Evolutionary conservation across 306 rosid species (phyloP), one percentile per base, ranked within the genome.

Genomic region (Castanopsis chinensis): DNA sequence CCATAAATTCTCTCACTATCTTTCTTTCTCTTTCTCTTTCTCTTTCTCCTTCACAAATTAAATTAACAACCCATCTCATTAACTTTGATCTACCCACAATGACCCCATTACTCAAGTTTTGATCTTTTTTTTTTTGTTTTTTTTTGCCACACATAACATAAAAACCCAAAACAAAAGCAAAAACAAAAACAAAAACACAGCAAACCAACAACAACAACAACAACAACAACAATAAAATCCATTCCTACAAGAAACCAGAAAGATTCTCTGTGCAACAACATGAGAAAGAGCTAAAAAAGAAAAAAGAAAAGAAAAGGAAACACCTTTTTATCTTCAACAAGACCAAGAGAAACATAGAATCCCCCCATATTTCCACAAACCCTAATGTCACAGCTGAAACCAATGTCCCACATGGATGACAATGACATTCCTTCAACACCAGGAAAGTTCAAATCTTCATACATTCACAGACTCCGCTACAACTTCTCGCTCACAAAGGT

Each of bases 401-500:
- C 86, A 85, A 89, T 91, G 98, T 88, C 97, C 30, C 92, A 90
- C 80, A 77, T 83, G 3, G 94, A 95, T 76, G 84, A 91, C 83
- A 88, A 95, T 76, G 84, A 91, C 83, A 86, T 87, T 56, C 99
- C 99, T 15, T 88, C 97, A 4, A 92, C 98, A 14, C 97, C 99
- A 4, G 99, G 98, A 10, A 95, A 95, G 87, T 87, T 92, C 88
- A 95, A 94, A 64, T 84, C 94, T 5, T 83, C 97, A 0, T 91
- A 90, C 85, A 81, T 88, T 78, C 90, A 91, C 85, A 81, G 97
- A 27, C 79, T 78, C 28, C 88, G 98, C 54, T 92, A 95, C 97
- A 97, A 95, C 73, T 63, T 89, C 53, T 89, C 97, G 17, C 85
- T 90, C 23, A 86, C 93, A 25, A 95, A 95, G 91, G 91, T 95